Percentiles rank a stretch among this genome's conserved stretches.
Evolutionary conservation across 108 stramenopile genomes (phyloP).

Genomic region (Pseudonitzschia pungens): DNA sequence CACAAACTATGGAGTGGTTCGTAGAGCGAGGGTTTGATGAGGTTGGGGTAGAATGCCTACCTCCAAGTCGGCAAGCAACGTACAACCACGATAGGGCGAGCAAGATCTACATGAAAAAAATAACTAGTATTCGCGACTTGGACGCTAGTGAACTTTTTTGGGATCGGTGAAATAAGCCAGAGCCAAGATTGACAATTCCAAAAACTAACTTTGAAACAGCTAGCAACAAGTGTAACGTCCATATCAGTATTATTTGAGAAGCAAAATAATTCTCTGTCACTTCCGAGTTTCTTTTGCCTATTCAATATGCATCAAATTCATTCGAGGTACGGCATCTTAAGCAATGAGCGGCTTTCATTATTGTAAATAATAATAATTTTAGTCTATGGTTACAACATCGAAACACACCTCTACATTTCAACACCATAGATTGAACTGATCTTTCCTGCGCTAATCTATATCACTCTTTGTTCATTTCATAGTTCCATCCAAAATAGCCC

Average conservation of each 20-base stretch:
- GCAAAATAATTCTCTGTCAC: not conserved
- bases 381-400: too few relatives aligned
- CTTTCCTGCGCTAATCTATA: too few relatives aligned
- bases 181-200: not conserved
- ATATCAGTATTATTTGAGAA: not conserved
- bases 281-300: too few relatives aligned
- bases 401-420: too few relatives aligned
- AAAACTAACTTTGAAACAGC: not conserved
- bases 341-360: too few relatives aligned
- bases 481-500: too few relatives aligned
- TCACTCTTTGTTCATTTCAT: too few relatives aligned
- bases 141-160: constrained; percentile 88
- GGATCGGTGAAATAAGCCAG: constrained; percentile 39
- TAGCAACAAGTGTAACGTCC: not conserved
- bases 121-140: constrained; percentile 73
- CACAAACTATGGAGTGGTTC: constrained; percentile 98
- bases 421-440: too few relatives aligned
- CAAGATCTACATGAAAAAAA: constrained; percentile 90
- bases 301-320: too few relatives aligned
- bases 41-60: constrained; percentile 64
- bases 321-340: too few relatives aligned
- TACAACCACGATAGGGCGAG: constrained; percentile 72
- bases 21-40: constrained; percentile 88
- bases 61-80: constrained; percentile 75
- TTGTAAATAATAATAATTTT: too few relatives aligned